phyloP scores from a whole-genome alignment of 2,329 filamentous ascomycete species.

The Dactylellina cionopaga region DNA sequence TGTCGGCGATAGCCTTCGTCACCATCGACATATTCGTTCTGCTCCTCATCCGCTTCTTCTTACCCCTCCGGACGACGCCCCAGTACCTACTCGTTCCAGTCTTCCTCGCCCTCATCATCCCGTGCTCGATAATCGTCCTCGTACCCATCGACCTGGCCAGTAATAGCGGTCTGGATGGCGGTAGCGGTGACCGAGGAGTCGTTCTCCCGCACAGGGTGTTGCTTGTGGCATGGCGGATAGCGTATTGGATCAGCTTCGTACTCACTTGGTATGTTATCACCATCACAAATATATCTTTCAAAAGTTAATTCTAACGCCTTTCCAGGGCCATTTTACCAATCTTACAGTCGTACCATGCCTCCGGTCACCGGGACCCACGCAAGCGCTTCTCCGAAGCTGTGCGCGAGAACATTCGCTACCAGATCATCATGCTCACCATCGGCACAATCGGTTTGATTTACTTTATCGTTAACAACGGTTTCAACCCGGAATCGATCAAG shows the following conservation, averaged over 20 bases:
- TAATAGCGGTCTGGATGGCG: conserved; percentile 77
- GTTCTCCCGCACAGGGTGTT: conserved; percentile 84
- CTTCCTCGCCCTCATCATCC: conserved; percentile 93
- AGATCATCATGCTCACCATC: conserved; percentile 78
- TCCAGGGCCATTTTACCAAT: conserved; percentile 76
- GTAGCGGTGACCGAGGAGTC: conserved; percentile 71
- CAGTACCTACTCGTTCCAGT: conserved; percentile 90
- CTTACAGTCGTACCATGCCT: conserved; percentile 92
- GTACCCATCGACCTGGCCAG: conserved; percentile 96
- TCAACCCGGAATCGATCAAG: conserved; percentile 78
- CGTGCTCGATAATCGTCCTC: conserved; percentile 87
- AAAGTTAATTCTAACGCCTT: conserved; percentile 21
- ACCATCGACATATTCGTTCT: conserved; percentile 72
- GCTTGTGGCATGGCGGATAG: conserved; percentile 90
- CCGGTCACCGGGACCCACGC: conserved; percentile 87
- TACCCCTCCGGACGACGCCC: conserved; percentile 88
- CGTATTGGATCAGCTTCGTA: conserved; percentile 96
- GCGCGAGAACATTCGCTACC: conserved; percentile 86
- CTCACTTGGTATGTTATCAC: conserved; percentile 79
- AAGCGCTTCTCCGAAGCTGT: conserved; percentile 85
- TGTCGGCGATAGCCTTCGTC: conserved; percentile 55
- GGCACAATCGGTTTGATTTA: conserved; percentile 80
- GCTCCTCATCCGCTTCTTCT: conserved; percentile 85
- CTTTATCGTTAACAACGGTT: conserved; percentile 80
- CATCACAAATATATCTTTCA: neutral